Base-by-base conservation (phyloP, 805 yeast species). In the Ogataea siamensis region DNA sequence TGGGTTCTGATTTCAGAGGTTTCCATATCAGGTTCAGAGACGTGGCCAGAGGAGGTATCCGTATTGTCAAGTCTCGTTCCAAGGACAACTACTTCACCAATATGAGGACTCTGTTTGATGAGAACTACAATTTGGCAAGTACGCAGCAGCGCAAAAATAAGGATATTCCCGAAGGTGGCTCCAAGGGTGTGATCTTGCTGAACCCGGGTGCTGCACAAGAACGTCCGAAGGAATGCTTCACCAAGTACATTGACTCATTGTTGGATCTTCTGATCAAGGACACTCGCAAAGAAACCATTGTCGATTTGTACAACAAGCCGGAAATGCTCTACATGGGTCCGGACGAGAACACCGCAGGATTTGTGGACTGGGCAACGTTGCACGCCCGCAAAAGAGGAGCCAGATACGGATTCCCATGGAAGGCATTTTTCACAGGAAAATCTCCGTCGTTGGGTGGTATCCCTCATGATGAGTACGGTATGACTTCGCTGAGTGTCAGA, bases 161-260 rank as follows among this genome's bases (percentile, higher is more conserved):
- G 70, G 99, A 91, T 69, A 93, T 91, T 43, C 98, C 99, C 33
- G 99, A 91, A 71, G 98, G 99, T 60, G 99, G 99, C 24, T 87
- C 97, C 27, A 91, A 91, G 63, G 99, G 99, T 68, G 99, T 93
- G 32, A 85, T 93, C 40, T 73, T 91, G 54, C 72, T 91, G 50
- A 65, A 75, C 48, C 81, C 84, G 28, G 85, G 84, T 41, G 68
- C 68, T 28, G 83, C 87, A 15, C 95, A 85, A 62, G 84, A 77
- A 27, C 77, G 81, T 55, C 87, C 95, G 35, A 78, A 79, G 48
- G 80, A 84, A 40, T 86, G 95, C 21, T 91, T 93, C 64, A 84
- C 83, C 60, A 94, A 93, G 68, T 91, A 91, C 63, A 83, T 91
- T 51, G 99, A 91, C 63, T 70, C 98, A 2, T 73, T 93, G 50